Evolutionary conservation across 2,329 filamentous ascomycete genomes (phyloP), one percentile per base, ranked within the genome.

Genomic region (Arachnopeziza araneosa): DNA sequence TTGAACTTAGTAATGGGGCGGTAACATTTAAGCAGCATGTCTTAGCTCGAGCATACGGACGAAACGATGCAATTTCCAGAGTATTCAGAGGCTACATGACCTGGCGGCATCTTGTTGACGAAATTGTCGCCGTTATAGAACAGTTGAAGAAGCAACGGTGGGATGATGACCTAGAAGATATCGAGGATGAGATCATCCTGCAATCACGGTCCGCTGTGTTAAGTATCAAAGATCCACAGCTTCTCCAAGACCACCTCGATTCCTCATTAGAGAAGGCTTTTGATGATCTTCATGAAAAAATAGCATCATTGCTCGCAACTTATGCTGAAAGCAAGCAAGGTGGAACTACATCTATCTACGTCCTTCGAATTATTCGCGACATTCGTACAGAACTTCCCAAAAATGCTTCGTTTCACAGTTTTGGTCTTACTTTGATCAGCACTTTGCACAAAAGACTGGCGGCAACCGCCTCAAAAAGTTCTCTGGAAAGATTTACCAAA

Each of bases 61-160:
- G 87, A 55, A 88, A 87, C 69, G 80, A 86, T 60, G 78, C 84
- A 12, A 83, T 93, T 0, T 83, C 84, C 44, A 78, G 77, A 57
- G 83, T 87, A 0, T 78, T 87, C 1, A 77, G 81, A 14, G 78
- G 81, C 52, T 95, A 95, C 69, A 80, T 85, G 60, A 80, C 80
- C 1, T 97, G 93, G 92, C 82, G 85, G 52, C 78, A 79, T n/a
- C 82, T 87, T 5, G 83, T 96, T n/a, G 82, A 87, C 61, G 84
- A 86, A 56, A 83, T 89, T 17, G 81, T 80, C 51, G 77, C 78
- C 21, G 79, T 87, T 2, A 81, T 92, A 8, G 83, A 85, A 50
- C 79, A 83, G 60, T 81, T 95, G 67, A 83, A 79, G 62, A 82
- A 83, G 53, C 84, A 87, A 65, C 83, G 85, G 59, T 93, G 90